Evolutionary conservation across 305 asterid genomes (phyloP).

Genomic region (Fraxinus sp.): DNA sequence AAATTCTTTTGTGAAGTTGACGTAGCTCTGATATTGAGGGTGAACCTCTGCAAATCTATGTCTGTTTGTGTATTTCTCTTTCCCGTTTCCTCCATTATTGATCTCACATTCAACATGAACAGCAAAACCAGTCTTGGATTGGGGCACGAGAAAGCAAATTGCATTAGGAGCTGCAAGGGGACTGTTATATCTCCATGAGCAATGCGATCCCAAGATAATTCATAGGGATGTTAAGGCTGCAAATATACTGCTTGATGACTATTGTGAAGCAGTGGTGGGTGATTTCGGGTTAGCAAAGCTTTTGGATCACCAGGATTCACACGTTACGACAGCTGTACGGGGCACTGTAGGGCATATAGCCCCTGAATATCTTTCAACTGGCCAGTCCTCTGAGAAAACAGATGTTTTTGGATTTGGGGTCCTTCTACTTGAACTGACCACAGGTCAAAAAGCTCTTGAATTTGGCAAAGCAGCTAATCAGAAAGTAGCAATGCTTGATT

Average conservation of each 20-base stretch:
- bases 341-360: no score
- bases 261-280: no score
- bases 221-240: no score
- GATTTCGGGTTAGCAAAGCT: no score
- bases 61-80: not conserved
- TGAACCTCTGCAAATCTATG: not conserved
- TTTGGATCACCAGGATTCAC: no score
- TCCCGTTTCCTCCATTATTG: not conserved
- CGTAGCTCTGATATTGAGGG: not conserved
- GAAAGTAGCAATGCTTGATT: constrained; percentile 49
- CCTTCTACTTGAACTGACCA: constrained; percentile 49
- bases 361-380: constrained; percentile 51
- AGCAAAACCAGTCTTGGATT: constrained; percentile 48
- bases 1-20: not conserved
- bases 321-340: no score
- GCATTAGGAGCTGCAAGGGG: constrained; percentile 55
- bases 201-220: not conserved
- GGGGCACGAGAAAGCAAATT: constrained; percentile 47
- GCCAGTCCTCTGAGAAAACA: constrained; percentile 53
- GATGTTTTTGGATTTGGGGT: constrained; percentile 54
- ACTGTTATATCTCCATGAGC: constrained; percentile 47
- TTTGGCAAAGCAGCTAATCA: constrained; percentile 47
- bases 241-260: no score
- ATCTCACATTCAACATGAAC: not conserved
- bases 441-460: constrained; percentile 48